Evolutionary conservation across 345 rosid species (phyloP), one percentile per base, ranked within the genome.

Genomic region (Erysimum cheiranthoides): DNA sequence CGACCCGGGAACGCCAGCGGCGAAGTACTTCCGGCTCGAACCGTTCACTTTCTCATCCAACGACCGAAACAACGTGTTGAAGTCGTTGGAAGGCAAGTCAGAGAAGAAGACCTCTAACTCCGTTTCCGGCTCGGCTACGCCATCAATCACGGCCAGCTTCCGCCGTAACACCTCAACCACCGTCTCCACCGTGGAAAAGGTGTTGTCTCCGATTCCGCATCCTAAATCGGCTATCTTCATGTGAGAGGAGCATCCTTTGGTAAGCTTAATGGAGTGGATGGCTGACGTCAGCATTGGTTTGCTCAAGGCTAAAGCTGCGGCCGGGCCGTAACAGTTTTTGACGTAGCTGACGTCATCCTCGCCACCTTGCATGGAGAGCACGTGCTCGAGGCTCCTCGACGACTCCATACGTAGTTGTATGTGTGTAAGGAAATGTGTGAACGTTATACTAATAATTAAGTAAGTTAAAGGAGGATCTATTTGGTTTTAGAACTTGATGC

Each of bases 331-430:
- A 2, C 81, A 76, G 78, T 84, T 86, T 69, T 81, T 86, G 14
- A 83, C 85, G 53, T 86, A 86, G 76, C 90, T 86, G 27, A 52
- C 52, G 49, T 81, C 84, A 31, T 82, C 87, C 5, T 82, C 84
- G 5, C 87, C 87, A 10, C 90, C 86, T 81, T 84, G 87, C 90
- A 86, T 84, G 70, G 85, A 82, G 32, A 82, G 71, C 28, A 82
- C 83, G 39, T 81, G 73, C 59, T 81, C 77, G 28, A 86, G 87
- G 18, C 80, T 66, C 42, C 56, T 57, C 2, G 78, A 61, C 2
- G 68, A 66, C 18, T 78, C 68, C 84, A 78, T 81, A 21, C 18
- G 31, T 52, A 3, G 5, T 18, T 8, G 63, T 54, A 32, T 43
- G n/a, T 39, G 59, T 31, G 54, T 53, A 68, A 56, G 31, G 30